Evolutionary conservation across 176 grass and related monocot genomes (phyloP), one percentile per base, ranked within the genome.

Genomic region (Rhipidocladum racemiflorum): DNA sequence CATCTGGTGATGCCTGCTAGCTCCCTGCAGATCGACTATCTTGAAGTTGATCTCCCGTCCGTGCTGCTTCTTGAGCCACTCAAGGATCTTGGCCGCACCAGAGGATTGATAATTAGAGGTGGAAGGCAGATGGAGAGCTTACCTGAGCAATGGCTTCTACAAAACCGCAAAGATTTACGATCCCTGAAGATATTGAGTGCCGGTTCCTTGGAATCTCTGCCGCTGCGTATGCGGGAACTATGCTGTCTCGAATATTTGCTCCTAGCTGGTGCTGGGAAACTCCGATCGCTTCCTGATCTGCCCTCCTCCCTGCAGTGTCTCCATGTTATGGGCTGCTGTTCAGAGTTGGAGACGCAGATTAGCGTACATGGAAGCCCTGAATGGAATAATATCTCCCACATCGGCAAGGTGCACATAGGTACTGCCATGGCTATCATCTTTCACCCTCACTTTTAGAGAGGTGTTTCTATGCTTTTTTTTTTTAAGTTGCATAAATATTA

Each of bases 71-170:
- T 88, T 30, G 61, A 85, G 6, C 89, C 85, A 9, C 39, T 91
- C 24, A 82, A 42, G 68, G 76, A 71, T 70, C 75, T 91, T 1
- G 17, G 62, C 77, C 83, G 59, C 72, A 79, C 85, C 9, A 72
- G 15, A 46, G 14, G 48, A 21, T 42, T 88, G 14, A 6, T 6
- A 4, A 70, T 91, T 60, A 0, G 0, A 6, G 35, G 36, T 17
- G 81, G 74, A 6, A 21, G 9, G 1, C 12, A 54, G 18, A 45
- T 85, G 62, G 39, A 54, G 6, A 45, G 15, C 30, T 81, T 82
- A 9, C 70, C 77, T 21, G 85, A 91, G 38, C 60, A 57, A 78
- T 88, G 85, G 89, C 38, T 91, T 21, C 77, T 85, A 17, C 86
- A 75, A 45, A 91, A 91, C 39, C 25, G 1, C 6, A 44, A 3